Percentiles rank a stretch among this genome's conserved stretches.
Conservation (phyloP, 257 asterid species). For the Fraxinus cuspidata region DNA sequence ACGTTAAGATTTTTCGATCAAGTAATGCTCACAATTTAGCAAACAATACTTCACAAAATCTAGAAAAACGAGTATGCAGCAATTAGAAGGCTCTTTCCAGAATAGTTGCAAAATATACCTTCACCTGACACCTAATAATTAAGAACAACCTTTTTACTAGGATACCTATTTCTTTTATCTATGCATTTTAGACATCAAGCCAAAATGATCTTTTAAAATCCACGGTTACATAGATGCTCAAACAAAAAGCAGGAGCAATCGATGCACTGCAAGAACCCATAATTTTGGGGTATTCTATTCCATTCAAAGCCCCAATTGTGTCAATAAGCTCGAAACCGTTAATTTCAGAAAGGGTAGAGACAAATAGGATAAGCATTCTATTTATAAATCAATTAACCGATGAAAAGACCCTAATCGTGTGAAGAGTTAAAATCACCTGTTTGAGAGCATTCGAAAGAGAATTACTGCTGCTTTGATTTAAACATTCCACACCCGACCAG, state of each 20-base stretch:
- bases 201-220: too few relatives aligned
- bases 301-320: background rate
- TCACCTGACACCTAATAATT: background rate
- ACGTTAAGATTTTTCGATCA: background rate
- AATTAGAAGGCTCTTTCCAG: background rate
- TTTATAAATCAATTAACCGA: background rate
- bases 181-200: too few relatives aligned
- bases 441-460: conserved; percentile 73
- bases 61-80: background rate
- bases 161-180: too few relatives aligned
- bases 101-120: too few relatives aligned
- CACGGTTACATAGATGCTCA: background rate
- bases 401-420: background rate
- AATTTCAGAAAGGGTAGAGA: background rate
- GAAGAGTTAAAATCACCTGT: conserved; percentile 37
- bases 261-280: background rate
- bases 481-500: conserved; percentile 86
- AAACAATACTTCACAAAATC: background rate
- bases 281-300: background rate
- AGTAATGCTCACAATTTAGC: background rate
- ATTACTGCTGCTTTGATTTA: conserved; percentile 59
- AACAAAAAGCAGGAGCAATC: background rate
- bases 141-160: background rate
- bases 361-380: background rate
- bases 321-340: background rate